These are phyloP conservation scores for Arabis hirsuta DNA, from an alignment of 345 rosid species.

Conservation along the genomic window DNA sequence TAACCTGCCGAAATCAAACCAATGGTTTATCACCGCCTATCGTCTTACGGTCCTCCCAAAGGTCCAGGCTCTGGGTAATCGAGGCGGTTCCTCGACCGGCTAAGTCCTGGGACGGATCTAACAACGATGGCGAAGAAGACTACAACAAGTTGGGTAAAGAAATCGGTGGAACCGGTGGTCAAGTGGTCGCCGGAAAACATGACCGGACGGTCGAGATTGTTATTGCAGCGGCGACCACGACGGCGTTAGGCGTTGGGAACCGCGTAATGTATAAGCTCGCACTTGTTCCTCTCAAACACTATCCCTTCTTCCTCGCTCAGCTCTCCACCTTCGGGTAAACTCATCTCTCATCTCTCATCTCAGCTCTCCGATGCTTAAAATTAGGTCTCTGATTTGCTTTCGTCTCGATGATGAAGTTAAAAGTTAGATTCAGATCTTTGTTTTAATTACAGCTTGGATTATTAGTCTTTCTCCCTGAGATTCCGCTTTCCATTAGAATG, in stretches of 20 bases:
- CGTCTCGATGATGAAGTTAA: too few relatives aligned
- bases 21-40: constrained; percentile 40
- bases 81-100: constrained; percentile 43
- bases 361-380: background rate
- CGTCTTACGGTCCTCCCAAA: constrained; percentile 45
- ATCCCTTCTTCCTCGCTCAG: constrained; percentile 97
- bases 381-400: background rate
- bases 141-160: constrained; percentile 43
- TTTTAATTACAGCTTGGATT: too few relatives aligned
- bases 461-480: too few relatives aligned
- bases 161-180: constrained; percentile 36
- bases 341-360: too few relatives aligned
- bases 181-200: constrained; percentile 36
- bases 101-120: constrained; percentile 51
- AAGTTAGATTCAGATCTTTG: too few relatives aligned
- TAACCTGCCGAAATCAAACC: constrained; percentile 36
- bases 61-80: constrained; percentile 36
- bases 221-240: constrained; percentile 74
- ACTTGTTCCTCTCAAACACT: constrained; percentile 80
- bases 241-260: constrained; percentile 84
- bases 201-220: constrained; percentile 55
- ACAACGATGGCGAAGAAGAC: constrained; percentile 44
- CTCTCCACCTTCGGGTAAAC: constrained; percentile 89
- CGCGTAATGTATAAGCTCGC: constrained; percentile 88
- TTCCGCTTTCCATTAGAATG: too few relatives aligned